Evolutionary conservation across 2,329 filamentous ascomycete genomes (phyloP).

Genomic region (Aureobasidium vineae): DNA sequence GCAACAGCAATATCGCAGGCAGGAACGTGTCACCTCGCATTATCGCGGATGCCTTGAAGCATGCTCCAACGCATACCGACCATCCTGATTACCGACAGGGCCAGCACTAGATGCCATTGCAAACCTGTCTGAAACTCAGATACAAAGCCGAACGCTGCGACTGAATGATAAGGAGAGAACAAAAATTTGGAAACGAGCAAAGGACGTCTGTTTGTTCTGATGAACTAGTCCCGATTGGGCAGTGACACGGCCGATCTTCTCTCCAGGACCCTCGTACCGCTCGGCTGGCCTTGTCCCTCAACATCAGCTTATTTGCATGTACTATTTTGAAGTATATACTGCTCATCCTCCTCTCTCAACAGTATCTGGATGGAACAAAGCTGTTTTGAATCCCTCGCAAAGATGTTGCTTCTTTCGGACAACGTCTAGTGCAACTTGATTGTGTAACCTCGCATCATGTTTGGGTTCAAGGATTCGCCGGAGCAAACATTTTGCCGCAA

Average conservation of each 20-base stretch:
- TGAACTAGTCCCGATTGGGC: not conserved
- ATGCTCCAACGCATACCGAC: not conserved
- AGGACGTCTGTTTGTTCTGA: not conserved
- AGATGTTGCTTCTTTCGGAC: not conserved
- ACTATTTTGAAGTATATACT: not conserved
- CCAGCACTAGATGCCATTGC: not conserved
- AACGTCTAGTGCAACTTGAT: not conserved
- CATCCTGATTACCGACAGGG: not conserved
- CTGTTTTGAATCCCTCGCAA: not conserved
- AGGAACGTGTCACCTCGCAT: not conserved
- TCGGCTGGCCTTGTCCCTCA: not conserved
- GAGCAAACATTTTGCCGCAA: not conserved
- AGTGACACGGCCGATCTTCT: not conserved
- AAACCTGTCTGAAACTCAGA: not conserved
- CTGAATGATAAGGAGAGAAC: not conserved
- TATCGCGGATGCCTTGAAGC: not conserved
- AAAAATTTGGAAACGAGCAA: not conserved
- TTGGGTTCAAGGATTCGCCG: no score
- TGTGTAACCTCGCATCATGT: not conserved
- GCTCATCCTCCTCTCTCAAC: not conserved
- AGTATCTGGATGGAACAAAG: not conserved
- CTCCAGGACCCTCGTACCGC: not conserved
- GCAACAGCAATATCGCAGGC: not conserved
- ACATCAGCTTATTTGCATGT: constrained; percentile 3
- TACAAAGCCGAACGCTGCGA: not conserved